A percentile compares a stretch with the other conserved stretches of the same genome.
These are phyloP conservation scores for Cicer bijugum DNA, from an alignment of 306 rosid genomes.

Conservation along the genomic window DNA sequence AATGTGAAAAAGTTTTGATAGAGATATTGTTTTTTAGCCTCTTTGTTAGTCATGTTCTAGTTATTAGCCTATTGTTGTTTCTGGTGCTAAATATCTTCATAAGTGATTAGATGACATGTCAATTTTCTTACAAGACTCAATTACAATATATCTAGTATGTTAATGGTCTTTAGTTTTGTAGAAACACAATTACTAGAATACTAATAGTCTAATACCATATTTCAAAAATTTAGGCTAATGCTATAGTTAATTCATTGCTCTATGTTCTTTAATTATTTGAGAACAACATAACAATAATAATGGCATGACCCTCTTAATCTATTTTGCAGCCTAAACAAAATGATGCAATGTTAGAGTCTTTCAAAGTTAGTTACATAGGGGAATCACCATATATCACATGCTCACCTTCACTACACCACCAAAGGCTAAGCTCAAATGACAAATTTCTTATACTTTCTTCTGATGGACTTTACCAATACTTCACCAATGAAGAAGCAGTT, in stretches of 20 bases:
- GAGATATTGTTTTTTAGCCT: neutral
- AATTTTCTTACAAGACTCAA: neutral
- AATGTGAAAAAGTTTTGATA: neutral
- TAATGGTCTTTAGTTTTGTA: neutral
- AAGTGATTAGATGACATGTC: conserved; percentile 43
- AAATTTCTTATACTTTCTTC: conserved; percentile 76
- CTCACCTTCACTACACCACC: conserved; percentile 67
- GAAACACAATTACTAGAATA: neutral
- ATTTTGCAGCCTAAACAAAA: conserved; percentile 81
- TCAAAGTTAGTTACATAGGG: conserved; percentile 75
- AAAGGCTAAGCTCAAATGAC: conserved; percentile 64
- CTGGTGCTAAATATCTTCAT: too few relatives aligned
- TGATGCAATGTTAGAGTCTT: conserved; percentile 71
- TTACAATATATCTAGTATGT: neutral
- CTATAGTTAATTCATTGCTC: neutral
- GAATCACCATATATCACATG: conserved; percentile 72
- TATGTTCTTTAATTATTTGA: neutral
- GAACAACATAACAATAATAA: conserved; percentile 26
- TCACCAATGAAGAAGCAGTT: conserved; percentile 80
- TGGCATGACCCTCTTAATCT: conserved; percentile 14
- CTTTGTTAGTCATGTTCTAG: neutral
- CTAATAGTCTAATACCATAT: neutral
- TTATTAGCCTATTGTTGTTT: too few relatives aligned
- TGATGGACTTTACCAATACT: conserved; percentile 88
- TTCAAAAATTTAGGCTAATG: neutral